phyloP scores from a whole-genome alignment of 305 asterid species.

The Rubia peregrina region DNA sequence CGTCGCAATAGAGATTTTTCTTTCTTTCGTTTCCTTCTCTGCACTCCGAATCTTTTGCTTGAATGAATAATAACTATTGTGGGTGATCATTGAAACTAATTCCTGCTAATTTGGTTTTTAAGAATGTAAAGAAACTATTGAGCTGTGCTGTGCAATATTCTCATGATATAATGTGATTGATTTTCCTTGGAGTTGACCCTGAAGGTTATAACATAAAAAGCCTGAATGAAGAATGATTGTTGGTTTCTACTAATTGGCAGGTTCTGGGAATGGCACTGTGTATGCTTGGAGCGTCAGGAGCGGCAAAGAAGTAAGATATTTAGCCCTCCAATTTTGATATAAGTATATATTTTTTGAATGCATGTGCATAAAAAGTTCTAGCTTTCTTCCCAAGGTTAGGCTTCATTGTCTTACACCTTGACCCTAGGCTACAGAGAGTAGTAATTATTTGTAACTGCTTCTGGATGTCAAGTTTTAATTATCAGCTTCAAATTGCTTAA shows the following conservation, averaged over 20 bases:
- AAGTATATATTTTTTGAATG: background rate
- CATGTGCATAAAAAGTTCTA: background rate
- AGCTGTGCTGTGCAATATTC: background rate
- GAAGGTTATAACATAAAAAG: background rate
- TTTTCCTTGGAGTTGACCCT: background rate
- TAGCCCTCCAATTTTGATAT: background rate
- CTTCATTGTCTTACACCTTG: background rate
- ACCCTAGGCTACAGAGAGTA: background rate
- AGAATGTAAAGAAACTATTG: background rate
- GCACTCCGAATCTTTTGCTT: background rate
- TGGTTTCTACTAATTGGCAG: constrained; percentile 41
- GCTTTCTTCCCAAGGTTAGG: background rate
- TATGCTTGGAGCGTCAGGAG: constrained; percentile 94
- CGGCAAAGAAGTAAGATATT: constrained; percentile 75
- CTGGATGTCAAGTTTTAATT: background rate
- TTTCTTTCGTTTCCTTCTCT: background rate
- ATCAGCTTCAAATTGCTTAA: background rate
- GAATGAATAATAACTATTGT: background rate
- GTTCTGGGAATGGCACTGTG: constrained; percentile 96
- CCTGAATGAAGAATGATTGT: background rate
- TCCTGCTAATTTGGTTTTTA: background rate
- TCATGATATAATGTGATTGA: background rate
- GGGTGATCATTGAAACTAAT: background rate
- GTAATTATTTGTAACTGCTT: background rate
- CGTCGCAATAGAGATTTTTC: background rate